Base-by-base conservation (phyloP, 2,329 filamentous ascomycete genomes). In the Chaetomium sp. region DNA sequence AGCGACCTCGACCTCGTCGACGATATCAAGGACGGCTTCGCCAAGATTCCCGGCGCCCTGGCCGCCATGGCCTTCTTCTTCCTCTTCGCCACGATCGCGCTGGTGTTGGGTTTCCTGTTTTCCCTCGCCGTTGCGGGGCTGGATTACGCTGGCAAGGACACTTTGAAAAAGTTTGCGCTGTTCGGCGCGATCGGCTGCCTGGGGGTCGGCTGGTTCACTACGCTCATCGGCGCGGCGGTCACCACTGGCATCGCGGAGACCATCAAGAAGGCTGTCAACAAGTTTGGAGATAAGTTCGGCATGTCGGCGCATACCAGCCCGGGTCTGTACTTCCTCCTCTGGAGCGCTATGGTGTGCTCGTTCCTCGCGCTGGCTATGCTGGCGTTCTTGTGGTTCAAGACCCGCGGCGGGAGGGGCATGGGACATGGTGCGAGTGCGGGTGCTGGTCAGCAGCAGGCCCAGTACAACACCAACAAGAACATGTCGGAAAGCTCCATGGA, bases 31-130 rank as follows among this genome's bases (percentile, higher is more conserved):
- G 66, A 74, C 43, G 72, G 73, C n/a, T 64, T 82, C 60, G 69
- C 78, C 66, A 67, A 71, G n/a, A 68, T 81, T 64, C 79, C 80
- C 63, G 65, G 66, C 12, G 69, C 73, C n/a, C 70, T 81, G 4
- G 66, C 76, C n/a, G 73, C 70, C 33, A 67, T 79, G 48, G 77
- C 78, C 64, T 67, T 78, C 49, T 66, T 82, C 54, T 80, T 76
- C 65, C 71, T 76, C 42, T 59, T 81, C 1, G 72, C 69, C 53
- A 67, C 72, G 47, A 71, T 66, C 14, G 69, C 75, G 61, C 68
- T 74, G 2, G 76, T 73, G 9, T 65, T 78, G 2, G 69, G 72
- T 36, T 72, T 79, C 64, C 63, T 80, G 6, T 38, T 52, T 27
- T 43, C 53, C 11, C 6, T 19, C 2, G 63, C 12, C 35, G 32